These are phyloP conservation scores for Pseudonectria foliicola DNA, from an alignment of 2,329 filamentous ascomycete genomes.

Conservation along the genomic window DNA sequence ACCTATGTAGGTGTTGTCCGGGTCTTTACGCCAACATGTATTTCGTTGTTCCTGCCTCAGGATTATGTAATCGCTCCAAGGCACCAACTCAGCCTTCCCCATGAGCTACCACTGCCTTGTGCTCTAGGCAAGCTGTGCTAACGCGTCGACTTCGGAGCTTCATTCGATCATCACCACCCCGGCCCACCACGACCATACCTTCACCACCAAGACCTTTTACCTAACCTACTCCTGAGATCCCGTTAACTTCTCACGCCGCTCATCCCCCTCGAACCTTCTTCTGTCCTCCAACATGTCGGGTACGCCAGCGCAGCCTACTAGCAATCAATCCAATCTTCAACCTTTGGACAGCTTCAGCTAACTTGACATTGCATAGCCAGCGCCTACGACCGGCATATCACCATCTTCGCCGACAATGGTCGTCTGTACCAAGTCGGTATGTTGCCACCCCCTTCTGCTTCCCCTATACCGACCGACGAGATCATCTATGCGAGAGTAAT, in stretches of 20 bases:
- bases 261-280: conserved; percentile 9
- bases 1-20: no score
- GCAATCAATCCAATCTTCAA: conserved; percentile 4
- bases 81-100: conserved; percentile 28
- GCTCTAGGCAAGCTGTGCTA: conserved; percentile 42
- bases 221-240: conserved; percentile 9
- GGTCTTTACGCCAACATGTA: neutral
- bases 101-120: conserved; percentile 25
- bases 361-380: conserved; percentile 37
- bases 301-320: conserved; percentile 27
- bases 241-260: conserved; percentile 4
- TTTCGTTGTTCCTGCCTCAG: conserved; percentile 26
- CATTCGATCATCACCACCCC: conserved; percentile 13
- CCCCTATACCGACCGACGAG: conserved; percentile 2
- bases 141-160: conserved; percentile 33
- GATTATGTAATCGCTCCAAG: conserved; percentile 19
- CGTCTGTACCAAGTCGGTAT: conserved; percentile 98
- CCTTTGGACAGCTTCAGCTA: conserved; percentile 17
- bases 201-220: conserved; percentile 5
- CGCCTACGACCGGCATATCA: conserved; percentile 98
- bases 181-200: conserved; percentile 5
- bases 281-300: conserved; percentile 44
- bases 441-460: conserved; percentile 30
- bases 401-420: conserved; percentile 98
- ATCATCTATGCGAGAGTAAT: conserved; percentile 8